Percentiles rank a stretch among this genome's conserved stretches.
phyloP scores from a whole-genome alignment of 2,329 filamentous ascomycete species.

The Thielaviopsis ethacetica region DNA sequence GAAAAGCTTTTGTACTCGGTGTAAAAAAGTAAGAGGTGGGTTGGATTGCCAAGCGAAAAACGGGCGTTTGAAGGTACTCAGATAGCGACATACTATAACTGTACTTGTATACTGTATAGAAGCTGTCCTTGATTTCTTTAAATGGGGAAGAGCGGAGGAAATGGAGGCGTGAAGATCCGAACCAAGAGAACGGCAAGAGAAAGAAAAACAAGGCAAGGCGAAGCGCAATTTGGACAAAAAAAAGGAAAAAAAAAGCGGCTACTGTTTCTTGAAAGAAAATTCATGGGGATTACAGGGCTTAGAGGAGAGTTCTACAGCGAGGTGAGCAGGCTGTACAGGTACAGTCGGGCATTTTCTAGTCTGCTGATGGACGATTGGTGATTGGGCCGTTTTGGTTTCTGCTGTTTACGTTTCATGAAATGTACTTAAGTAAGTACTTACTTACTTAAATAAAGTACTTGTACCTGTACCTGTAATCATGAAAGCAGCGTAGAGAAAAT shows the following conservation, averaged over 20 bases:
- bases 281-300: neutral
- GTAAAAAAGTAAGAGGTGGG: too few species aligned
- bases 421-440: too few species aligned
- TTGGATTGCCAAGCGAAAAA: too few species aligned
- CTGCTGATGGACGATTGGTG: neutral
- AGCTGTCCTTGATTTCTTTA: neutral
- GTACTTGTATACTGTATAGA: too few species aligned
- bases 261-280: neutral
- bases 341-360: too few species aligned
- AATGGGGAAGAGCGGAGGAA: too few species aligned
- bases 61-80: neutral
- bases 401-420: neutral
- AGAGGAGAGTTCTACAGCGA: neutral
- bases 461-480: too few species aligned
- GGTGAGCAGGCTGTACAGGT: too few species aligned
- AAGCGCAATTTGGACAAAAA: constrained; percentile 1
- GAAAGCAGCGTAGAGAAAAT: too few species aligned
- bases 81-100: too few species aligned
- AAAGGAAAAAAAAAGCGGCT: too few species aligned
- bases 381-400: constrained; percentile 2
- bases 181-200: neutral
- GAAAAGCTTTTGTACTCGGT: neutral
- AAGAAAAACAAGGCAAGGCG: constrained; percentile 2
- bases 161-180: neutral
- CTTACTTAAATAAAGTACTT: too few species aligned